Evolutionary conservation across 2,329 filamentous ascomycete species (phyloP), one percentile per base, ranked within the genome.

Genomic region (Claviceps purpurea): DNA sequence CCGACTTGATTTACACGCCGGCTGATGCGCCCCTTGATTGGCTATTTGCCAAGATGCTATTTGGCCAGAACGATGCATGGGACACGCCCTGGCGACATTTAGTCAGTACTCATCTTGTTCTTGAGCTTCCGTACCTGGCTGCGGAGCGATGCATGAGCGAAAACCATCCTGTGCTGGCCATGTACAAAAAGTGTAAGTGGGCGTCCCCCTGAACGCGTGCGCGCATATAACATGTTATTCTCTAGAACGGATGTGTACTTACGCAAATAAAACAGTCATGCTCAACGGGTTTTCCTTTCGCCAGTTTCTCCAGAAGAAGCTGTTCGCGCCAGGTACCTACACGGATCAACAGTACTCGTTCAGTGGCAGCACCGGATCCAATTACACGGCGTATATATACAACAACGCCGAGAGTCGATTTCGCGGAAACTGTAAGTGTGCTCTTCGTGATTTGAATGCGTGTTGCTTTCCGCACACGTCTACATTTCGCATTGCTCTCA

Each of bases 31-130:
- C 58, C 3, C 65, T 68, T n/a, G 73, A 77, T 59, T 77, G 73
- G 74, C 59, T 74, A 5, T 59, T 77, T 4, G 74, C 73, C 5
- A 76, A 77, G 62, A 70, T 75, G 44, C 65, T 73, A 57, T 73
- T 73, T 58, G 74, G 74, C 49, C 60, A 64, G 26, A 74, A 76
- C 49, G 71, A 76, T 55, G 63, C 75, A 39, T 75, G 70, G 60
- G 66, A 70, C 53, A 62, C 63, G 0, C 69, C 73, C 50, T 69
- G 67, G 60, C 65, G 67, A 52, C 72, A 76, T 55, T 60, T 76
- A 1, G 67, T 67, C 1, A 60, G 60, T n/a, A 69, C 68, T 0
- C 73, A 76, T 55, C 66, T 64, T 16, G 67, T 73, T 11, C 59
- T 65, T 3, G 72, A 77, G 55, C 66, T 69, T 50, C 65, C 68